These are phyloP conservation scores for Aspergillus quadrilineatus DNA, from an alignment of 2,329 filamentous ascomycete genomes.

Conservation along the genomic window DNA sequence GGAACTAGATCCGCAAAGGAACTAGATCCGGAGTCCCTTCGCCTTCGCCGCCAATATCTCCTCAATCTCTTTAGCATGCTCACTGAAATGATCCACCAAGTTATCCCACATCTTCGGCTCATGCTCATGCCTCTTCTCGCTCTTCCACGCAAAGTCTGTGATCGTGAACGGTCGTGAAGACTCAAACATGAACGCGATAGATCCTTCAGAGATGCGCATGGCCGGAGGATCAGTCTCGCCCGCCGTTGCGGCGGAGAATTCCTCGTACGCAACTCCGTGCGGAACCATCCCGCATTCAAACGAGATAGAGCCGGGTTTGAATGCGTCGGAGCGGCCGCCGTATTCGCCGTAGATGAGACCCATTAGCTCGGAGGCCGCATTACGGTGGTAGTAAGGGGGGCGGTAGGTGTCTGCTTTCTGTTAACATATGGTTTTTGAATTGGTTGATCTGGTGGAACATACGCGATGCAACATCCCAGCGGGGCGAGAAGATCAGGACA, in stretches of 20 bases:
- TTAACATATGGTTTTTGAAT: background rate
- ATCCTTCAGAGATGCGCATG: conserved; percentile 33
- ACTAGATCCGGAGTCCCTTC: conserved; percentile 5
- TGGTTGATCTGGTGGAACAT: conserved; percentile 11
- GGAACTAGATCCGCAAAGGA: no score
- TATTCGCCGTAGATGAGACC: conserved; percentile 39
- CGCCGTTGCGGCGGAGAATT: conserved; percentile 32
- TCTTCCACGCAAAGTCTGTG: conserved; percentile 38
- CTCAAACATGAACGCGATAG: conserved; percentile 39
- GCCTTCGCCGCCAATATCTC: conserved; percentile 41
- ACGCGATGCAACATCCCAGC: conserved; percentile 42
- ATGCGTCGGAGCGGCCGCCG: conserved; percentile 35
- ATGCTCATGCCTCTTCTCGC: conserved; percentile 45
- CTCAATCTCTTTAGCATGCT: conserved; percentile 49
- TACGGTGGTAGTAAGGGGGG: conserved; percentile 46
- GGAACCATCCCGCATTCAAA: conserved; percentile 40
- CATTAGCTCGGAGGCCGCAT: conserved; percentile 42
- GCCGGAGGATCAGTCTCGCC: conserved; percentile 25
- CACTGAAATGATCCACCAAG: conserved; percentile 54
- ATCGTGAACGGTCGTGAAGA: conserved; percentile 37
- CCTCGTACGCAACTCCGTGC: conserved; percentile 37
- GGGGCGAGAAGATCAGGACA: conserved; percentile 41
- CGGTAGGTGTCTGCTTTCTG: conserved; percentile 36
- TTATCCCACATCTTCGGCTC: conserved; percentile 56
- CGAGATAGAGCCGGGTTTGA: conserved; percentile 36